These are phyloP conservation scores for Trichosporon ovoides DNA, from an alignment of 1,284 basidiomycete genomes.

Conservation along the genomic window DNA sequence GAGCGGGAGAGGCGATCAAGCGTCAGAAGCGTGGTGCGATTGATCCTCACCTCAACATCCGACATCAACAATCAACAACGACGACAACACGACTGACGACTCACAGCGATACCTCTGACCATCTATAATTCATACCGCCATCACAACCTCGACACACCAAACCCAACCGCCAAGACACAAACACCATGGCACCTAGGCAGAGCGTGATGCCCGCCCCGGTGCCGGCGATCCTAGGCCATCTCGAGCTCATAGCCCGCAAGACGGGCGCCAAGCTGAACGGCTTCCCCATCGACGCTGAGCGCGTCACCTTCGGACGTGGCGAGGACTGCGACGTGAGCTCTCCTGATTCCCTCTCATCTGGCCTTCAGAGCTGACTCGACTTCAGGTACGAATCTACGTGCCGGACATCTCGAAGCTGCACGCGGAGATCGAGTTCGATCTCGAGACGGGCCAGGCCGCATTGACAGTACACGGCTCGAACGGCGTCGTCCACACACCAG, in stretches of 20 bases:
- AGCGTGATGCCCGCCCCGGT: background rate
- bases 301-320: constrained; percentile 42
- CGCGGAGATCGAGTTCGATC: constrained; percentile 42
- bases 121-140: no score
- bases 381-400: constrained; percentile 45
- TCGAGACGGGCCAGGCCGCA: constrained; percentile 35
- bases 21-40: no score
- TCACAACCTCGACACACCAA: no score
- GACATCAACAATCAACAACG: no score
- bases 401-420: constrained; percentile 46
- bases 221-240: constrained; percentile 24
- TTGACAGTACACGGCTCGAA: constrained; percentile 38
- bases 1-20: no score
- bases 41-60: no score
- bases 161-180: no score
- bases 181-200: background rate
- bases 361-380: background rate
- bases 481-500: constrained; percentile 28
- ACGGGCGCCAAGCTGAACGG: constrained; percentile 27
- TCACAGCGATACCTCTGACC: no score
- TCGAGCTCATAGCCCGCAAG: constrained; percentile 33
- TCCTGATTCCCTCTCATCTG: background rate
- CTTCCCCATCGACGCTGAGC: constrained; percentile 35
- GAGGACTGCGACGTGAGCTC: constrained; percentile 41
- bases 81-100: no score